Conservation (phyloP, 805 yeast genomes). For the Metschnikowia lochheadii region DNA sequence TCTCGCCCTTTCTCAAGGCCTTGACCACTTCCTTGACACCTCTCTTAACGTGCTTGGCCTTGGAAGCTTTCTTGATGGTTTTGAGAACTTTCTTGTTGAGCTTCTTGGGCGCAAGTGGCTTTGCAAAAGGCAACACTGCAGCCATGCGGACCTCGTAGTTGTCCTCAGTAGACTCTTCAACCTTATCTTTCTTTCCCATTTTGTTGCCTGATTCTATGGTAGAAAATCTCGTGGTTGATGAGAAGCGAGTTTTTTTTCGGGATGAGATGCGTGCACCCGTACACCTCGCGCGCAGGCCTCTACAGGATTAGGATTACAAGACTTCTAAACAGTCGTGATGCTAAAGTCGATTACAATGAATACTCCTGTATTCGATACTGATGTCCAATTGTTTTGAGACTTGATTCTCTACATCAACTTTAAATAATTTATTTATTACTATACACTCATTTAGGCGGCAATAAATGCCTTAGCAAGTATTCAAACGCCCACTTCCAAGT, state of each 20-base stretch:
- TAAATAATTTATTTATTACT: not conserved
- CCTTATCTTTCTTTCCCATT: constrained; percentile 45
- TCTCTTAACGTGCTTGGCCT: constrained; percentile 96
- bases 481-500: not conserved
- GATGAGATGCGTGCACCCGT: constrained; percentile 8
- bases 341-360: no score
- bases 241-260: constrained; percentile 6
- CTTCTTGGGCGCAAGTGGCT: constrained; percentile 94
- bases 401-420: not conserved
- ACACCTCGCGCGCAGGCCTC: not conserved
- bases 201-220: constrained; percentile 7
- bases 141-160: constrained; percentile 91
- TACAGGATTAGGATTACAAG: no score
- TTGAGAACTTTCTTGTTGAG: constrained; percentile 91
- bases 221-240: constrained; percentile 1
- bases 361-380: no score
- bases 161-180: constrained; percentile 48
- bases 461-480: not conserved
- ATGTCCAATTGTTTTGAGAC: no score
- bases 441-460: constrained; percentile 1
- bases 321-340: no score
- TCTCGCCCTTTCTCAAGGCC: constrained; percentile 96
- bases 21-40: constrained; percentile 99
- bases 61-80: constrained; percentile 95
- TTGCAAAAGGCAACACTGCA: constrained; percentile 87